Evolutionary conservation across 2,329 filamentous ascomycete species (phyloP).

Genomic region (Colletotrichum sp.): DNA sequence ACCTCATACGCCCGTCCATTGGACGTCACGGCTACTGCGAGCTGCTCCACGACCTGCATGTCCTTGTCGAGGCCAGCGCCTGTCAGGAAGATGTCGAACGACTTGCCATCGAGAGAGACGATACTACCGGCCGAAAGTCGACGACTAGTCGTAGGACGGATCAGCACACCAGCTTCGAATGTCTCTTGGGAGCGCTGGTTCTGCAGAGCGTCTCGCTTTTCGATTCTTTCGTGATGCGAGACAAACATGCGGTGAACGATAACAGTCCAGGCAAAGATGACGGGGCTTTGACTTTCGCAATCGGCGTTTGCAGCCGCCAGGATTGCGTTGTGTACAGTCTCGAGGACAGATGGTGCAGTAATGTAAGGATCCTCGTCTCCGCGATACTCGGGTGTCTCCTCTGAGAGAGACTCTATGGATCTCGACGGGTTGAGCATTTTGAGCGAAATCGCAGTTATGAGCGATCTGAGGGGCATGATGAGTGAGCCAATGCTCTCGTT

Average conservation of each 20-base stretch:
- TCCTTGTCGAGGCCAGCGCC: slow-evolving; percentile 56
- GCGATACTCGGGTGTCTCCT: slow-evolving; percentile 31
- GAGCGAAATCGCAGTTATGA: slow-evolving; percentile 74
- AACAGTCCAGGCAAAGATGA: slow-evolving; percentile 82
- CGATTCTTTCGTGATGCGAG: slow-evolving; percentile 65
- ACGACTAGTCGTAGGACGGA: slow-evolving; percentile 45
- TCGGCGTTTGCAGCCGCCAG: slow-evolving; percentile 61
- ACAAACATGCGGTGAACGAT: slow-evolving; percentile 74
- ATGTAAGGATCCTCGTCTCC: slow-evolving; percentile 63
- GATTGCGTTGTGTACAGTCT: slow-evolving; percentile 75
- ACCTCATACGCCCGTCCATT: slow-evolving; percentile 59
- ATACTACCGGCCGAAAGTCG: slow-evolving; percentile 67
- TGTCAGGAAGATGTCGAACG: slow-evolving; percentile 63
- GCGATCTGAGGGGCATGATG: slow-evolving; percentile 69
- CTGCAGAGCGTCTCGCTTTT: slow-evolving; percentile 62
- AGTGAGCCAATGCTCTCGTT: slow-evolving; percentile 53
- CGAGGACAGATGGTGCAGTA: slow-evolving; percentile 71
- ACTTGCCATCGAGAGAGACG: slow-evolving; percentile 64
- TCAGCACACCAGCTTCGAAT: slow-evolving; percentile 54
- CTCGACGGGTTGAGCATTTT: slow-evolving; percentile 71
- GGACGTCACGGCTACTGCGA: slow-evolving; percentile 54
- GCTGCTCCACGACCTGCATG: slow-evolving; percentile 53
- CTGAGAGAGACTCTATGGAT: slow-evolving; percentile 58
- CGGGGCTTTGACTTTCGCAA: slow-evolving; percentile 70
- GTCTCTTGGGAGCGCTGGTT: slow-evolving; percentile 64